phyloP scores from a whole-genome alignment of 2,329 filamentous ascomycete genomes.

The Colletotrichum falcatum region DNA sequence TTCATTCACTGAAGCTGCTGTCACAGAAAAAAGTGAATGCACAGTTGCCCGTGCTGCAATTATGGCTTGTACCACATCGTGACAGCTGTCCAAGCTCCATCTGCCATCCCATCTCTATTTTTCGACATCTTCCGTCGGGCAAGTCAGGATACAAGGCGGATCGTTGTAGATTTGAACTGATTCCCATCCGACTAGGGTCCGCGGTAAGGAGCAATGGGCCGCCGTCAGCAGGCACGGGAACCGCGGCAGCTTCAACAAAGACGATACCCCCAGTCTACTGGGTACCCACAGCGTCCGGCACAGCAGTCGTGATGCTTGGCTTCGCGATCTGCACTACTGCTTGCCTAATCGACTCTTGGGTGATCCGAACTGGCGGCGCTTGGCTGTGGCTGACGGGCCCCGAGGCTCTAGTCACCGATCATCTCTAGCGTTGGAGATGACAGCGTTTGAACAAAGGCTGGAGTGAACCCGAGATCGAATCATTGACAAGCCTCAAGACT shows the following conservation, averaged over 20 bases:
- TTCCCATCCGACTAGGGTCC: neutral
- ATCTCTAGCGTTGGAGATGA: constrained; percentile 1
- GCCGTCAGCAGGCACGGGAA: neutral
- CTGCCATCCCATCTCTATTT: no score
- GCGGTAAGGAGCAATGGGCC: neutral
- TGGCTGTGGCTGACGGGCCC: neutral
- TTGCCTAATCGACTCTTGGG: neutral
- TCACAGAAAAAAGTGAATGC: no score
- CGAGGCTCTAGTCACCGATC: neutral
- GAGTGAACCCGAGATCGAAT: neutral
- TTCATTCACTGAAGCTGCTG: no score
- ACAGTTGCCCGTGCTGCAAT: no score
- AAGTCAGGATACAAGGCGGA: no score
- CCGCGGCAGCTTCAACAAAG: neutral
- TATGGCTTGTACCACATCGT: no score
- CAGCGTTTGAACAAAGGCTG: neutral
- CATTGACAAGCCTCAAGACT: no score
- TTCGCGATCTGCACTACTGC: neutral
- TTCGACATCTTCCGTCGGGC: no score
- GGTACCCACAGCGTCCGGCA: neutral
- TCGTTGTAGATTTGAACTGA: no score
- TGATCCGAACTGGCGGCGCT: neutral
- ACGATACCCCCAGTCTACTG: neutral
- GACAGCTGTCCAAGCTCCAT: no score
- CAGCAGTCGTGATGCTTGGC: neutral